Base-by-base conservation (phyloP, 2,329 filamentous ascomycete species). In the Phialophora macrospora region DNA sequence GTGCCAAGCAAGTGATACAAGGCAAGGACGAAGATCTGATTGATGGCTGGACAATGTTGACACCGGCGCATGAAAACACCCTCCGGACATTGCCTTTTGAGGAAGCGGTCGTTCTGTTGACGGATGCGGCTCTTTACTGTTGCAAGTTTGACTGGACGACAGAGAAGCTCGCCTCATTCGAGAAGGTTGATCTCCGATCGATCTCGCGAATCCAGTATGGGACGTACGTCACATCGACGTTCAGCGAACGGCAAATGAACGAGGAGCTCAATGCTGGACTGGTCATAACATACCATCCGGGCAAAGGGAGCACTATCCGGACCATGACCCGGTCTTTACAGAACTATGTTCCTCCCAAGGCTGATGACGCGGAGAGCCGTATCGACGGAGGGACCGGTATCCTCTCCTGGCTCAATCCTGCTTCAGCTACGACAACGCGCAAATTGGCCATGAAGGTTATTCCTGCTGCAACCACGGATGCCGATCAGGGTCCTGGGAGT, bases 81-180 rank as follows among this genome's bases (percentile, higher is more conserved):
- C 79, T 92, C 59, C 85, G 90, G 2, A 84, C 83, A 0, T 82
- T 89, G 44, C 90, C 92, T 0, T 91, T 98, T 70, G 92, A 96
- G 73, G 94, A 99, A 74, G 90, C 90, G 0, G 90, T 99, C 1
- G 82, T 99, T 0, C 82, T 99, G 0, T 81, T 99, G 34, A 98
- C 95, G 0, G 90, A 96, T 70, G 83, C 84, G 0, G 94, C 93
- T 0, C 77, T 98, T 2, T 98, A 98, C 75, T 88, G 92, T 67
- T 97, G 93, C 76, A 88, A 91, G 14, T 93, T 98, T 72, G 93
- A 98, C 77, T 98, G 94, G 93, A 90, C 91, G 68, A 89, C 93
- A 7, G 95, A 98, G 79, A 98, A 98, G 75, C 91, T 99, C 1
- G 89, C 90, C 12, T 93, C 90, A 0, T 98, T 97, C 76, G 93